Base-by-base conservation (phyloP, 164 flowering plant genomes). In the Euptelea pleiosperma region DNA sequence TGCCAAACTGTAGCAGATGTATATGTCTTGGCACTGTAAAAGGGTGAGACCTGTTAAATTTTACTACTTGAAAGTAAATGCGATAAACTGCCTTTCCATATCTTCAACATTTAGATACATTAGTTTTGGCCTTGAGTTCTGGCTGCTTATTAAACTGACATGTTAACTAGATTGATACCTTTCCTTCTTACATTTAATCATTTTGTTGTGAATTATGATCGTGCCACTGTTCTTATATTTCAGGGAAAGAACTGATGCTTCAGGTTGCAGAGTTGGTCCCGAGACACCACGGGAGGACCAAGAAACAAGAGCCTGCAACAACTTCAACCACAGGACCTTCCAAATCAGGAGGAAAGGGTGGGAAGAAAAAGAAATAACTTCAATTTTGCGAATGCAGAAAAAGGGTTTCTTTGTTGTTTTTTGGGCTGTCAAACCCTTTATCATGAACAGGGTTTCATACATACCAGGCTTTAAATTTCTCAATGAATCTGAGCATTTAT, bases 211-310 rank as follows among this genome's bases (percentile, higher is more conserved):
- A 30, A 18, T 26, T 39, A 7, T 46, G 41, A 24, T 15, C 16
- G 4, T 40, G 43, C 42, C 15, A 9, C 30, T 33, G 8, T 52
- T 47, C 12, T 55, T 58, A 29, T 63, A 28, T 62, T 79, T 67
- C 78, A 92, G 98, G 89, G 58, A 89, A 92, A 67, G 83, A 83
- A 65, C 66, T 92, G 71, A 89, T 87, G 96, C 77, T 75, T 29
- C 76, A 75, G 18, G 75, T 92, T 40, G 95, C 98, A 40, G 93
- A 87, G 70, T 58, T 92, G 78, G 96, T 89, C 16, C 96, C 93
- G 2, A 83, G 84, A 65, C 98, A 87, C 70, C 87, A 72, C 4
- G 91, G 89, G 34, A 78, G 98, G 73, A 70, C 73, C 30, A 89
- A 83, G 78, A 89, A 89, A 72, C 92, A 81, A 68, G 88, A 84